Evolutionary conservation across 2,329 filamentous ascomycete genomes (phyloP).

Genomic region (Colletotrichum sp.): DNA sequence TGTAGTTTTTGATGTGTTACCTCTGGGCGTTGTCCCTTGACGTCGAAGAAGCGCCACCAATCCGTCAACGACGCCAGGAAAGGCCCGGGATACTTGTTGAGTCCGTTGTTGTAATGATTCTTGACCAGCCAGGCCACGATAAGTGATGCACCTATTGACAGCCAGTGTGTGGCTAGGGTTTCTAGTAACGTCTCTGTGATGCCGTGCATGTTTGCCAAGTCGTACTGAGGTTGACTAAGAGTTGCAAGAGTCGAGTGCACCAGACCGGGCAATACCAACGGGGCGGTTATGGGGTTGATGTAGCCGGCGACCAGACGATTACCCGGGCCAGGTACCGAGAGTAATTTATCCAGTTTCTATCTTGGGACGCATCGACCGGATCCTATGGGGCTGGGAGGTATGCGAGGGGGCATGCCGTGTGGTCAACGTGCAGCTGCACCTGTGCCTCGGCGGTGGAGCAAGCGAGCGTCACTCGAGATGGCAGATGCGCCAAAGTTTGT

Average conservation of each 20-base stretch:
- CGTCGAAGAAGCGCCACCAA: constrained; percentile 77
- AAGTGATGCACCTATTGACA: constrained; percentile 35
- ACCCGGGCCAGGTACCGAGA: constrained; percentile 13
- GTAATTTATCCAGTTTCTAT: constrained; percentile 12
- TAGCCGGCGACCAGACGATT: background rate
- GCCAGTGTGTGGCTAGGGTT: constrained; percentile 48
- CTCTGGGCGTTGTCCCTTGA: constrained; percentile 68
- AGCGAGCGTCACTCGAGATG: constrained; percentile 1
- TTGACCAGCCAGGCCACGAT: constrained; percentile 46
- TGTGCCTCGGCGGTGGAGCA: constrained; percentile 11
- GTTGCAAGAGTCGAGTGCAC: background rate
- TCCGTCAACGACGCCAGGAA: constrained; percentile 68
- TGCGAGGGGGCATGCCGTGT: constrained; percentile 9
- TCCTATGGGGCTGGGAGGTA: constrained; percentile 1
- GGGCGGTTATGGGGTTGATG: background rate
- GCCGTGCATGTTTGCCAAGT: constrained; percentile 24
- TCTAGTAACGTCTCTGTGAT: constrained; percentile 39
- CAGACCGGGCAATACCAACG: background rate
- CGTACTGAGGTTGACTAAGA: background rate
- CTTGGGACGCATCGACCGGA: constrained; percentile 3
- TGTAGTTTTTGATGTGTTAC: constrained; percentile 73
- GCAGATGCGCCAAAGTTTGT: constrained; percentile 5
- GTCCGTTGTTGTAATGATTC: constrained; percentile 59
- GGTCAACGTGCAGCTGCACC: constrained; percentile 15
- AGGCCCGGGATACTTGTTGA: constrained; percentile 77